phyloP scores from a whole-genome alignment of 164 flowering plant species.

The Hamamelis virginiana region DNA sequence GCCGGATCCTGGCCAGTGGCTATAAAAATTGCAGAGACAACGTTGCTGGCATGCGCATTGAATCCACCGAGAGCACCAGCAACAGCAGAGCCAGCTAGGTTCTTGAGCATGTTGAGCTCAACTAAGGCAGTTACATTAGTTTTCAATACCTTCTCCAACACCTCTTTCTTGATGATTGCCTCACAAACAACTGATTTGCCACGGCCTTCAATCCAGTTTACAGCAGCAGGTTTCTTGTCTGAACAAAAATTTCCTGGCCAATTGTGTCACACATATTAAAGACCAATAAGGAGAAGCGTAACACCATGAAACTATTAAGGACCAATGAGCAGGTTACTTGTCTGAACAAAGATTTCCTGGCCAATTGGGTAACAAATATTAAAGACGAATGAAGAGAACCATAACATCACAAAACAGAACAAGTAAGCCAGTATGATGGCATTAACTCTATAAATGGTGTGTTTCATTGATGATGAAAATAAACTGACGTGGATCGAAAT shows the following conservation, averaged over 20 bases:
- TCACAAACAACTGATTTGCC: constrained; percentile 88
- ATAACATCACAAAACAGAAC: not conserved
- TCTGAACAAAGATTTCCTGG: constrained; percentile 81
- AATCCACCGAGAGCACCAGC: constrained; percentile 90
- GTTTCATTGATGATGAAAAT: not conserved
- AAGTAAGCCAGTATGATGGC: not conserved
- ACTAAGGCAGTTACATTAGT: constrained; percentile 74
- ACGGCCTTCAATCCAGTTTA: constrained; percentile 90
- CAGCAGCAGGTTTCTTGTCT: constrained; percentile 83
- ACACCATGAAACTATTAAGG: not conserved
- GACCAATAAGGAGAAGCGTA: not conserved
- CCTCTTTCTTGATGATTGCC: constrained; percentile 72
- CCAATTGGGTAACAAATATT: not conserved
- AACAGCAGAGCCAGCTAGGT: constrained; percentile 78
- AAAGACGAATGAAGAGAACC: not conserved
- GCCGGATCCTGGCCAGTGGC: constrained; percentile 97
- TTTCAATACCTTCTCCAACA: constrained; percentile 72
- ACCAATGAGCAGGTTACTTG: constrained; percentile 79
- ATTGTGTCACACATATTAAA: not conserved
- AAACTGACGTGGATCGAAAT: no score
- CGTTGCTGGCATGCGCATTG: constrained; percentile 87
- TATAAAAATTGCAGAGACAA: constrained; percentile 75
- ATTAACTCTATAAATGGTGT: not conserved
- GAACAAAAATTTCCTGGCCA: constrained; percentile 72
- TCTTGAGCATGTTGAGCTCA: constrained; percentile 88